A percentile compares a stretch with the other conserved stretches of the same genome.
Evolutionary conservation across 331 rosid genomes (phyloP).

Genomic region (Acacia pycnantha): DNA sequence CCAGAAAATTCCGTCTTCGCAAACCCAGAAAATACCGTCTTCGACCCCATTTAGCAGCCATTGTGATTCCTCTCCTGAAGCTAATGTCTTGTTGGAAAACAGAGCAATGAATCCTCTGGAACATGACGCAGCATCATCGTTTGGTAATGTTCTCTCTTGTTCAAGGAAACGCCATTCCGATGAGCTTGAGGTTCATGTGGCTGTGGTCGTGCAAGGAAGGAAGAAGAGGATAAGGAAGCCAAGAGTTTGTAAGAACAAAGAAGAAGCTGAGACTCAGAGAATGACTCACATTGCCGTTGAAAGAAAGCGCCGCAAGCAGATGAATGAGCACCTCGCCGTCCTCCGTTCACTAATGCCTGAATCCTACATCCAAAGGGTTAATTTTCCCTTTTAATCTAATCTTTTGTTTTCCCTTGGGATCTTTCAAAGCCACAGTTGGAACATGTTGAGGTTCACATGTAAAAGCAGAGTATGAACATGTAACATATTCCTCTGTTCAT

Average conservation of each 20-base stretch:
- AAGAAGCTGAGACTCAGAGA: conserved; percentile 92
- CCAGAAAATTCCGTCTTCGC: too few relatives aligned
- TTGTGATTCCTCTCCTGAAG: conserved; percentile 39
- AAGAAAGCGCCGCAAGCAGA: conserved; percentile 84
- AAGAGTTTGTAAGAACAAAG: conserved; percentile 81
- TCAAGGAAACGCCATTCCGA: conserved; percentile 24
- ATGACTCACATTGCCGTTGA: conserved; percentile 94
- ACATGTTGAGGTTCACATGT: conserved; percentile 10
- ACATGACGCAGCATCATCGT: conserved; percentile 4
- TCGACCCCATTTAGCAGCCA: conserved; percentile 43
- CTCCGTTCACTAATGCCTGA: conserved; percentile 92
- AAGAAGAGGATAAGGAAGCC: conserved; percentile 81
- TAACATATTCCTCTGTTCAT: conserved; percentile 17
- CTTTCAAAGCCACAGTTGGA: background rate
- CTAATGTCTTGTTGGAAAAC: conserved; percentile 32
- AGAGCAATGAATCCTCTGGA: conserved; percentile 22
- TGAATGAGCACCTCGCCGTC: conserved; percentile 92
- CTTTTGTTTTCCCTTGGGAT: background rate
- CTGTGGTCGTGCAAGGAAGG: conserved; percentile 26
- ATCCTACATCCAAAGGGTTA: conserved; percentile 85
- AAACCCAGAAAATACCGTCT: too few relatives aligned
- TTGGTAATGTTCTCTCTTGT: background rate
- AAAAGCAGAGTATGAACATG: background rate
- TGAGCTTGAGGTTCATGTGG: conserved; percentile 32
- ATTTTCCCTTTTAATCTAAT: conserved; percentile 16